Base-by-base conservation (phyloP, 441 rosid genomes). In the Mallotus repandus region DNA sequence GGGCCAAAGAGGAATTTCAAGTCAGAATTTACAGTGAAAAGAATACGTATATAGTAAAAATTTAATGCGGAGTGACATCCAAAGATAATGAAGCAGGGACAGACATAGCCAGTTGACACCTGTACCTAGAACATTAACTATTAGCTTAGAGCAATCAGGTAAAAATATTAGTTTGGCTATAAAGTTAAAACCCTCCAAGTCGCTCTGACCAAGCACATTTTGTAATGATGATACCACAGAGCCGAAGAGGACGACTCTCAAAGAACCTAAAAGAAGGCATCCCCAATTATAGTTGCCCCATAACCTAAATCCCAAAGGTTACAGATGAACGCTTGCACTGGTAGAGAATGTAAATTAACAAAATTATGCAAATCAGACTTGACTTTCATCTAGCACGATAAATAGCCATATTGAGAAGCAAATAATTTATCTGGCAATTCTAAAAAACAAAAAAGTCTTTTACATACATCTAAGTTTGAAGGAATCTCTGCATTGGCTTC, bases 401-500 rank as follows among this genome's bases (percentile, higher is more conserved):
- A 59, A 35, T 8, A 52, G 38, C 63, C 55, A 76, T 49, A 15
- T 56, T 14, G 63, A 58, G 52, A 68, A 68, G 54, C 19, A 61
- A 43, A 29, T 18, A 46, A 29, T 15, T 16, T 50, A 32, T 54
- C 38, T 15, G 46, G 21, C 45, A 2, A 60, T 12, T 29, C 41
- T 38, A 5, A 38, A 38, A 38, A 80, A 61, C 38, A 66, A 41
- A 57, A 29, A 70, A 59, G 10, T 52, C 16, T 63, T 78, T 45
- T 56, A 73, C 85, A 22, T 78, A 89, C 99, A 77, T 91, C 94
- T 74, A 94, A 76, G 81, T 86, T 91, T 45, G 92, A 78, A 78
- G 92, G 92, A 76, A 72, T 84, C 88, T 94, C 99, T 14, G 97
- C 98, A 82, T 89, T 94, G 81, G 98, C 97, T 82, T 91, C 97